Conservation (phyloP, 1,139 yeast species). For the Wickerhamiella infanticola region DNA sequence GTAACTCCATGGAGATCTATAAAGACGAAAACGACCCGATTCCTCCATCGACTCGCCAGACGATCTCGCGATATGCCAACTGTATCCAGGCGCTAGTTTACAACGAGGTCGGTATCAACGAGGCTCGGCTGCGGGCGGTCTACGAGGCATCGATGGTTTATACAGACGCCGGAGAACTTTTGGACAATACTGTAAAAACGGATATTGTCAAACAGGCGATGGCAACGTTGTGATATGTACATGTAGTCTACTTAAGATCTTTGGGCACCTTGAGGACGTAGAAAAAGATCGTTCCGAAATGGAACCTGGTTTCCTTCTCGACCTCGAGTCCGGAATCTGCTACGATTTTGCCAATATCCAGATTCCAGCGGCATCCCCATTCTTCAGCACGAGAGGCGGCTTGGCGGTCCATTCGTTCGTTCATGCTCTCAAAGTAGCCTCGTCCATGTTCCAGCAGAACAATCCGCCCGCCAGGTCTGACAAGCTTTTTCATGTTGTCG, state of each 20-base stretch:
- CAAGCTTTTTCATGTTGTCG: slow-evolving; percentile 50
- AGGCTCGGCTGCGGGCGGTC: slow-evolving; percentile 59
- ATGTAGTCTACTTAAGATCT: background rate
- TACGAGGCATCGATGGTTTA: slow-evolving; percentile 83
- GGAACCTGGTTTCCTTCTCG: slow-evolving; percentile 63
- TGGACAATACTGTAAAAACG: slow-evolving; percentile 62
- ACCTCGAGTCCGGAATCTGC: slow-evolving; percentile 75
- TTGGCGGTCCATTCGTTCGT: slow-evolving; percentile 65
- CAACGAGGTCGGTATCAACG: slow-evolving; percentile 78
- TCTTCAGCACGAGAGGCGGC: slow-evolving; percentile 72
- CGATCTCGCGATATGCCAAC: slow-evolving; percentile 73
- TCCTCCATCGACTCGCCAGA: slow-evolving; percentile 42
- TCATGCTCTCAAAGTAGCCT: slow-evolving; percentile 62
- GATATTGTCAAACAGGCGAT: slow-evolving; percentile 24
- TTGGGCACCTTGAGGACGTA: slow-evolving; percentile 17
- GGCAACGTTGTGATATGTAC: background rate
- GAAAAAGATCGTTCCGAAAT: slow-evolving; percentile 69
- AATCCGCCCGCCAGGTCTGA: slow-evolving; percentile 85
- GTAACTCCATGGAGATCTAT: slow-evolving; percentile 89
- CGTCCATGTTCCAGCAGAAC: slow-evolving; percentile 86
- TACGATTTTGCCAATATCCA: slow-evolving; percentile 76
- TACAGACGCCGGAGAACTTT: slow-evolving; percentile 54
- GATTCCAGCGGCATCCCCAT: slow-evolving; percentile 97
- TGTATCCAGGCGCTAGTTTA: slow-evolving; percentile 66
- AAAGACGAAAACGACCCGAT: slow-evolving; percentile 77